Conservation (phyloP, 1,139 yeast genomes). For the Yamadazyma songkhlaensis region DNA sequence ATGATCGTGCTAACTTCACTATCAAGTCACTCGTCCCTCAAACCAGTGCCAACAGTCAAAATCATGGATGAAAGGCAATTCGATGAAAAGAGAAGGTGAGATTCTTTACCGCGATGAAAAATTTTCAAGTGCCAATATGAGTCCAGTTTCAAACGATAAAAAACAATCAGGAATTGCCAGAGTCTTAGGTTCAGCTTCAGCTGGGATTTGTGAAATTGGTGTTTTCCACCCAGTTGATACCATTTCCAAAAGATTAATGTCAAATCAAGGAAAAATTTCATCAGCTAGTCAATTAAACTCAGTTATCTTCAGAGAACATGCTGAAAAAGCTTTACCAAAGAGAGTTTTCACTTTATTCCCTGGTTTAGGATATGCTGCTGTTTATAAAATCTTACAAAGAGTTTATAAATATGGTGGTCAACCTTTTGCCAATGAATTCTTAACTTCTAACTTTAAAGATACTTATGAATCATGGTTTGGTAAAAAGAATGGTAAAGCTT, state of each 20-base stretch:
- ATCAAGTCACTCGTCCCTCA: background rate
- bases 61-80: background rate
- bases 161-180: slow-evolving; percentile 90
- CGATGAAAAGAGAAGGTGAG: too few species aligned
- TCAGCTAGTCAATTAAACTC: slow-evolving; percentile 66
- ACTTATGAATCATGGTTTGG: slow-evolving; percentile 79
- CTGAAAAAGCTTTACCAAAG: slow-evolving; percentile 64
- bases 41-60: background rate
- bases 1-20: too few species aligned
- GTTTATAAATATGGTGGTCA: slow-evolving; percentile 99
- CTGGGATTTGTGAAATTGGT: slow-evolving; percentile 94
- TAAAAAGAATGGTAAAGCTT: slow-evolving; percentile 92
- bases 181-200: slow-evolving; percentile 93
- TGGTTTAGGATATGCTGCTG: slow-evolving; percentile 97
- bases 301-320: slow-evolving; percentile 85
- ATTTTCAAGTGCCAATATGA: slow-evolving; percentile 30
- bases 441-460: slow-evolving; percentile 69
- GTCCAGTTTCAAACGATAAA: slow-evolving; percentile 60
- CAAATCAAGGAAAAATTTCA: slow-evolving; percentile 77
- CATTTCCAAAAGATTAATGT: slow-evolving; percentile 95
- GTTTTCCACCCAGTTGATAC: slow-evolving; percentile 99
- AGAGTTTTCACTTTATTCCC: slow-evolving; percentile 88
- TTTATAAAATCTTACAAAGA: slow-evolving; percentile 93
- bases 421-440: slow-evolving; percentile 94
- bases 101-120: slow-evolving; percentile 19